Base-by-base conservation (phyloP, 768 basidiomycete species). In the Boletellus ananas region DNA sequence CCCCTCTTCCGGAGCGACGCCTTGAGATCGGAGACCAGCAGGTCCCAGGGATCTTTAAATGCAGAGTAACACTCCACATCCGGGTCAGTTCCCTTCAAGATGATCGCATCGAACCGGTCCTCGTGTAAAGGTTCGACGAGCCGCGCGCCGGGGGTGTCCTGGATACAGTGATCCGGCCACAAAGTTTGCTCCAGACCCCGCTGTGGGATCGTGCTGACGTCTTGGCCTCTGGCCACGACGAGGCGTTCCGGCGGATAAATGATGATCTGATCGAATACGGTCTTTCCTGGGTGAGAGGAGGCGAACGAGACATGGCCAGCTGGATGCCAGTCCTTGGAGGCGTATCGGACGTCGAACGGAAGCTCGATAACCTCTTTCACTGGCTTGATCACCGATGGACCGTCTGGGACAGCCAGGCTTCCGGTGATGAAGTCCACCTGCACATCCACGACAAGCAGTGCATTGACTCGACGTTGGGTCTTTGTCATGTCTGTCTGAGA, bases 361-460 rank as follows among this genome's bases (percentile, higher is more conserved):
- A 79, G 69, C 6, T 73, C 59, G 45, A 92, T 74, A 35, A 91
- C 74, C n/a, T 61, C 60, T 57, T 81, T 77, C 41, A 90, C 74
- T 8, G 68, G 62, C 0, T 74, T 72, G 44, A 92, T 67, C 49
- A 90, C 81, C 5, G 72, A 69, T 27, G 75, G 70, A 0, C 80
- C 90, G 17, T 73, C 74, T 2, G 79, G 71, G 12, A 90, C 87
- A 3, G 89, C 83, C 34, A 94, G 79, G 6, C 83, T 76, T 3
- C 90, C 91, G 17, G 70, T 65, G 23, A 91, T 78, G 59, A 94
- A 94, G 65, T 94, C 91, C 61, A 88, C 79, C 64, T 94, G 91
- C 66, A 90, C 77, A 62, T 93, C 90, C 34, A 92, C 72, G 47
- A 91, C 76, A 45, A 90, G 60, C 18, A 91, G 74, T 1, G 84